Evolutionary conservation across 2,329 filamentous ascomycete species (phyloP), one percentile per base, ranked within the genome.

Genomic region (Didymella sp.): DNA sequence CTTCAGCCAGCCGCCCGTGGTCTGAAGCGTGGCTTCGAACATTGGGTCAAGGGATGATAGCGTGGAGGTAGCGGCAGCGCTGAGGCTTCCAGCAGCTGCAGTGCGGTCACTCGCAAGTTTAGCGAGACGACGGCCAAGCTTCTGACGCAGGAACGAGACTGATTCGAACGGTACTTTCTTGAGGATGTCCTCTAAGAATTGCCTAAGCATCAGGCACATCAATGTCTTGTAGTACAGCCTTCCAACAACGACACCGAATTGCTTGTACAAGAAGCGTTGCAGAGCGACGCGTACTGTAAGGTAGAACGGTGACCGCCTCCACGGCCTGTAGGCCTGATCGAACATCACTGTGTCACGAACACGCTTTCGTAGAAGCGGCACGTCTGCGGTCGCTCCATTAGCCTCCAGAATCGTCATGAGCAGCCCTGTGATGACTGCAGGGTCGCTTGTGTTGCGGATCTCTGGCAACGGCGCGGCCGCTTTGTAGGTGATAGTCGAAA

Each of bases 281-380:
- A 85, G 63, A 0, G 80, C 77, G 1, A 90, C 85, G 0, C 87
- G 83, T 4, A 90, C 70, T 0, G 86, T 75, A 0, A 91, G 80
- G 83, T 87, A 91, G 47, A 84, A 80, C 0, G 88, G 81, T 1
- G 81, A 82, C 33, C 89, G 77, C 17, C 88, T 79, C 87, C 88
- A 91, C 0, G 87, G 87, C 0, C 77, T 67, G 1, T 79, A 71
- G 0, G 79, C 76, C 0, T 80, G 67, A 0, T 73, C 67, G 68
- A 84, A 81, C 12, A 78, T 79, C 0, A 89, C 81, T n/a, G 89
- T 86, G 46, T 90, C 88, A 0, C 85, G 79, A 0, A 89, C 80
- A 2, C 82, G 78, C 66, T 91, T 91, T 0, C 76, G 76, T 1
- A 89, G 67, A 0, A 77, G 22, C 0, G 73, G 61, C 0, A 80